Evolutionary conservation across 2,329 filamentous ascomycete genomes (phyloP), one percentile per base, ranked within the genome.

Genomic region (Apiospora marii): DNA sequence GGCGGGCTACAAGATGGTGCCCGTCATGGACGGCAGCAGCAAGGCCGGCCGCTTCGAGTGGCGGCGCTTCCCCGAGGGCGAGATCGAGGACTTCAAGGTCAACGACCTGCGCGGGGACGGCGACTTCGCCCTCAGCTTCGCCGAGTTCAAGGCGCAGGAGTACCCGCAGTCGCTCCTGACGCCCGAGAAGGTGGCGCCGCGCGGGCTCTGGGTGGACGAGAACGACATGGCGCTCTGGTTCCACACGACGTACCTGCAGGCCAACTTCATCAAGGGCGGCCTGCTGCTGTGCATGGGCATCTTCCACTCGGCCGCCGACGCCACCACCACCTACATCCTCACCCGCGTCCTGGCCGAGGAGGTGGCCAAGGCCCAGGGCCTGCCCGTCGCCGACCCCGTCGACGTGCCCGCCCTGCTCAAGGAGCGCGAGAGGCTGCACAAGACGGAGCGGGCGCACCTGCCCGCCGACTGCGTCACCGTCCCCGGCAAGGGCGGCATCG

Each of bases 311-410:
- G 77, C 80, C 24, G 82, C 80, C 10, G 82, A 83, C 13, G 81
- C 78, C 3, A 80, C 75, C 13, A 74, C 78, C 4, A 83, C 80
- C 67, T 79, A 76, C 61, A 77, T 74, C 49, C 81, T 80, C 78
- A 77, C 79, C 24, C 77, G 79, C 41, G 75, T 81, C 12, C 82
- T 81, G 80, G 81, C 82, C 4, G 81, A 83, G 67, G 81, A 80
- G 51, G 81, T 80, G 46, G 78, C 81, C 53, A 77, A 77, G 5
- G 73, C 79, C 8, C 81, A 83, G 71, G 77, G 76, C 0, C 68
- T 78, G 10, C 71, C 68, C 27, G 43, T 72, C 27, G 53, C 64
- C 5, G 27, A 69, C 48, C 46, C 68, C 12, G 46, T 70, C 34
- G 68, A 70, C 34, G 30, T 58, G 34, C 8, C 48, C 10, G n/a